Evolutionary conservation across 805 yeast genomes (phyloP).

Genomic region (Candida berthetii): DNA sequence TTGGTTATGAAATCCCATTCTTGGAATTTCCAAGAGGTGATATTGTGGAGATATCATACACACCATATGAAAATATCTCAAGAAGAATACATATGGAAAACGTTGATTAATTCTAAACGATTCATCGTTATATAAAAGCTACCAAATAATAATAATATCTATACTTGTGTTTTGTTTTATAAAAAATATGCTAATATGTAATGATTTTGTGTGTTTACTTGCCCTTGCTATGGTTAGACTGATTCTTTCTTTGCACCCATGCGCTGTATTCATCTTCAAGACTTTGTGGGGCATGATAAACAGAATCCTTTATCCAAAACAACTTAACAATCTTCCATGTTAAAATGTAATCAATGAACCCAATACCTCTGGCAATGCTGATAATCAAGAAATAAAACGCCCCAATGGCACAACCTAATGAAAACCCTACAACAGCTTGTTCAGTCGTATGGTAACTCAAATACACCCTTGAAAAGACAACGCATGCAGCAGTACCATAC

Average conservation of each 20-base stretch:
- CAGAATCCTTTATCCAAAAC: constrained; percentile 57
- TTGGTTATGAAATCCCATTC: constrained; percentile 79
- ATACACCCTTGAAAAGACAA: constrained; percentile 69
- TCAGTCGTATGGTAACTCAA: constrained; percentile 66
- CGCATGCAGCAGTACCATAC: constrained; percentile 26
- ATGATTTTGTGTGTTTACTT: neutral
- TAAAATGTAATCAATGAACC: constrained; percentile 61
- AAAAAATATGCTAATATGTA: too few species aligned
- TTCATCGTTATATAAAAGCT: neutral
- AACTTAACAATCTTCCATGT: constrained; percentile 45
- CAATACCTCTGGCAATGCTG: constrained; percentile 54
- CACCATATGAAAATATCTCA: constrained; percentile 76
- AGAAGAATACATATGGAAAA: constrained; percentile 36
- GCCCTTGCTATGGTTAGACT: neutral
- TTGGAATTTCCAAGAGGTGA: constrained; percentile 76
- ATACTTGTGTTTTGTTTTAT: neutral
- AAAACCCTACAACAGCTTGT: constrained; percentile 72
- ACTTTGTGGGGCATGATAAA: constrained; percentile 39
- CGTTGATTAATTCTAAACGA: constrained; percentile 1
- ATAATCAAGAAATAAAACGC: constrained; percentile 46
- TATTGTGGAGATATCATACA: constrained; percentile 80
- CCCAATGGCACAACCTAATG: constrained; percentile 59
- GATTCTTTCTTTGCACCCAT: constrained; percentile 18
- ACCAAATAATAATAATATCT: neutral
- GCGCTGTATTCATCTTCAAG: constrained; percentile 38